Percentiles rank a stretch among this genome's conserved stretches.
These are phyloP conservation scores for Lanmaoa pseudosensibilis DNA, from an alignment of 768 basidiomycete species.

Conservation along the genomic window DNA sequence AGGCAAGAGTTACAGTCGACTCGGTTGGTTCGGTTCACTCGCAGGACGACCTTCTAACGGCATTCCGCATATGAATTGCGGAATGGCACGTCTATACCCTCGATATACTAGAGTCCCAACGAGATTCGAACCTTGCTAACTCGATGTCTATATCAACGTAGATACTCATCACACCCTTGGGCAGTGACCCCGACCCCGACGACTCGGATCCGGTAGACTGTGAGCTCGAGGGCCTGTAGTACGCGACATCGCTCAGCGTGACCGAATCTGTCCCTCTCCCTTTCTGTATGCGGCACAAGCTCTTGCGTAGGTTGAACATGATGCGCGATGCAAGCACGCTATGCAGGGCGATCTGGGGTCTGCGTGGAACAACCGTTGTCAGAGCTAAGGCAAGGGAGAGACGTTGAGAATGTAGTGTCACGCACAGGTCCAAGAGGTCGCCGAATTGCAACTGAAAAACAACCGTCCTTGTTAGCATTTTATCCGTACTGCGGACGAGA, in stretches of 20 bases:
- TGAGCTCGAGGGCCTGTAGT: neutral
- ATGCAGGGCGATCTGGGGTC: slow-evolving; percentile 6
- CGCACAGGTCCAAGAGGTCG: slow-evolving; percentile 3
- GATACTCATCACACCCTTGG: neutral
- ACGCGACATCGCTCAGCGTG: neutral
- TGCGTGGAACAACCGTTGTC: neutral
- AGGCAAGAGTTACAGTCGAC: no score
- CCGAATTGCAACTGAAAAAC: slow-evolving; percentile 6
- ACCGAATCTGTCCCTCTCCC: neutral
- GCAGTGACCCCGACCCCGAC: neutral
- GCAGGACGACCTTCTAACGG: neutral
- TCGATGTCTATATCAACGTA: neutral
- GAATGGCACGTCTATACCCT: neutral
- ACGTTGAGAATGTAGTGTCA: neutral
- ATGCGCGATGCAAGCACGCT: slow-evolving; percentile 13
- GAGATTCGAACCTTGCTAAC: neutral
- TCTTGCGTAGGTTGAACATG: slow-evolving; percentile 14
- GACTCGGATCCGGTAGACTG: neutral
- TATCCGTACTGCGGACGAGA: neutral
- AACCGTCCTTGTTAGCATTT: neutral
- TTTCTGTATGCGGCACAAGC: neutral
- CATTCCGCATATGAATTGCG: neutral
- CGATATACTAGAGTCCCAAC: neutral
- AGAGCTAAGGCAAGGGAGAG: neutral
- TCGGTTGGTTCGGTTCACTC: neutral